Evolutionary conservation across 2,329 filamentous ascomycete genomes (phyloP).

Genomic region (Macrophomina tecta): DNA sequence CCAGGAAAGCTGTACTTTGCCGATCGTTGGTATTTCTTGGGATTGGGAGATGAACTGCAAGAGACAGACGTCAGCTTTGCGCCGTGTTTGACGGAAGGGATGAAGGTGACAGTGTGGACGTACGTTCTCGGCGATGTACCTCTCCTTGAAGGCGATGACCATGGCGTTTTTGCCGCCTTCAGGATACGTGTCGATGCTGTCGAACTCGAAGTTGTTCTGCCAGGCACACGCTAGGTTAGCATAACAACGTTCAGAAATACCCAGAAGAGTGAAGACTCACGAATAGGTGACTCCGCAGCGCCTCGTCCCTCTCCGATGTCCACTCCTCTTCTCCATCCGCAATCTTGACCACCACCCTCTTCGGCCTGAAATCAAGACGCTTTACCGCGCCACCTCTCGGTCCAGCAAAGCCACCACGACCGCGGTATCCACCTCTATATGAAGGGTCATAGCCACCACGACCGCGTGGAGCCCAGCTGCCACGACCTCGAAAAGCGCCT

Average conservation of each 20-base stretch:
- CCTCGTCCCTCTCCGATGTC: slow-evolving; percentile 66
- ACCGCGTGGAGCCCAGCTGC: slow-evolving; percentile 42
- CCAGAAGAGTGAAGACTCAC: slow-evolving; percentile 32
- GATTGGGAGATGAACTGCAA: slow-evolving; percentile 56
- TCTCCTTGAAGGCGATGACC: slow-evolving; percentile 51
- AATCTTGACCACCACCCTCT: slow-evolving; percentile 64
- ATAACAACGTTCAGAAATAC: not conserved
- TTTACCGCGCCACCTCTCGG: slow-evolving; percentile 57
- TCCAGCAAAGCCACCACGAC: slow-evolving; percentile 50
- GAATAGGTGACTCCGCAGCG: slow-evolving; percentile 72
- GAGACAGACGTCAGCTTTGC: slow-evolving; percentile 8
- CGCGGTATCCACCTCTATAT: slow-evolving; percentile 39
- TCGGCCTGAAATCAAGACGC: slow-evolving; percentile 78
- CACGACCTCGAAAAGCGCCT: slow-evolving; percentile 46
- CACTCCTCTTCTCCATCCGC: slow-evolving; percentile 65
- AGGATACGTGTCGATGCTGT: slow-evolving; percentile 47
- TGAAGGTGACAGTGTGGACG: slow-evolving; percentile 26
- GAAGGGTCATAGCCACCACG: slow-evolving; percentile 37
- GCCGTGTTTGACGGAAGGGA: not conserved
- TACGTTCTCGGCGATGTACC: slow-evolving; percentile 68
- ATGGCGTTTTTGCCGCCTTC: slow-evolving; percentile 45
- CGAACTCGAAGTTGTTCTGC: slow-evolving; percentile 45
- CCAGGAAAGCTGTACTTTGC: slow-evolving; percentile 72
- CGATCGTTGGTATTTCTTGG: slow-evolving; percentile 66
- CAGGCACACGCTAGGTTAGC: slow-evolving; percentile 31